Evolutionary conservation across 345 rosid genomes (phyloP).

Genomic region (Lagerstroemia speciosa): DNA sequence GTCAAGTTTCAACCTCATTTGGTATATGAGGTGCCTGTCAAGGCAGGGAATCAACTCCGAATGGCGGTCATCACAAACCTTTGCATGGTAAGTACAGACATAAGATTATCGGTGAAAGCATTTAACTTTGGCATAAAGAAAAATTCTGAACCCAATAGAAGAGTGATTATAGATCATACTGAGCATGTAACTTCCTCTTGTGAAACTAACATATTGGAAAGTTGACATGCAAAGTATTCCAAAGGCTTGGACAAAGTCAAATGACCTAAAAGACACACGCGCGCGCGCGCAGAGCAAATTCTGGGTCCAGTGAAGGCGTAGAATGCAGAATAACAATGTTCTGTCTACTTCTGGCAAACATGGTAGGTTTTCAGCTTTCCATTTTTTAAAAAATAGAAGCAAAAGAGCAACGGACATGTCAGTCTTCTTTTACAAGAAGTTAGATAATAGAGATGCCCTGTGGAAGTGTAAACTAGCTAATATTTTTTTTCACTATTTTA

Average conservation of each 20-base stretch:
- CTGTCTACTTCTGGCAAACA: background rate
- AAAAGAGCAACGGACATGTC: background rate
- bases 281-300: background rate
- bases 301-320: background rate
- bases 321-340: background rate
- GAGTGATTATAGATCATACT: background rate
- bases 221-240: no score
- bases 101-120: background rate
- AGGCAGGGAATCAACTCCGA: constrained; percentile 95
- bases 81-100: constrained; percentile 9
- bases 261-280: no score
- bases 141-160: no score
- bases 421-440: background rate
- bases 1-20: constrained; percentile 91
- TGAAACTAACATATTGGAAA: background rate
- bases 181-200: background rate
- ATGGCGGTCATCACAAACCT: constrained; percentile 97
- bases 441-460: background rate
- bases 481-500: background rate
- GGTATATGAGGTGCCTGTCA: constrained; percentile 85
- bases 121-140: no score
- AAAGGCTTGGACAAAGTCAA: no score
- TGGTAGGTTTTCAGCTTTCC: background rate
- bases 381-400: background rate
- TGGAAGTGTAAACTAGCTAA: background rate